Conservation (phyloP, 192 early-diverging fungal species). For the Helicostylum pulchrum region DNA sequence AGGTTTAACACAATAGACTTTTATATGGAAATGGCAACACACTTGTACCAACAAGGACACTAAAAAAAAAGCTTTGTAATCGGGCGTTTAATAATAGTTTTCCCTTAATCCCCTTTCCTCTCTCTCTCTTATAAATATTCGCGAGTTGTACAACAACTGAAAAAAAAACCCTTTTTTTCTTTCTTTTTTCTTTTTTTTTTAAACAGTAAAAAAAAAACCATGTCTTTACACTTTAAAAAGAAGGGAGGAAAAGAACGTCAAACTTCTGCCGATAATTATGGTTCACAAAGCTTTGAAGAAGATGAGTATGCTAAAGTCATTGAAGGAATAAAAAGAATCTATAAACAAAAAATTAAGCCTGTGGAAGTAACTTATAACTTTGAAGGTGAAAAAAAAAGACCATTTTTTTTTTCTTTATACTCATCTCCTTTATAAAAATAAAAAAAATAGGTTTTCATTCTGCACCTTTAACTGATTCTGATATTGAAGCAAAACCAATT, state of each 20-base stretch:
- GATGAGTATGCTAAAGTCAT: conserved; percentile 54
- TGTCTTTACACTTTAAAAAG: too few relatives aligned
- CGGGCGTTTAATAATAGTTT: too few relatives aligned
- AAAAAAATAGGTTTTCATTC: conserved; percentile 52
- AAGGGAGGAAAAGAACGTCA: too few relatives aligned
- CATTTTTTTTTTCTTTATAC: too few relatives aligned
- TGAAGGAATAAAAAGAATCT: conserved; percentile 62
- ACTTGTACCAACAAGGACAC: conserved; percentile 33
- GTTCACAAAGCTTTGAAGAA: not conserved
- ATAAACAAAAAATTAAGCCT: conserved; percentile 67
- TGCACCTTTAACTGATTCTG: conserved; percentile 66
- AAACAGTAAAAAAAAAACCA: too few relatives aligned
- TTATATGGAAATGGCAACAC: conserved; percentile 30
- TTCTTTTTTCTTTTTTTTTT: too few relatives aligned
- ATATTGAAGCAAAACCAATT: conserved; percentile 82
- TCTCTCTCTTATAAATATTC: too few relatives aligned
- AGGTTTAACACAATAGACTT: conserved; percentile 30
- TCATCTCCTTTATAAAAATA: too few relatives aligned
- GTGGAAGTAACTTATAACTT: conserved; percentile 68
- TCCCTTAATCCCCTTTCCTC: too few relatives aligned
- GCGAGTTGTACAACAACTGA: too few relatives aligned
- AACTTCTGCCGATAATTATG: too few relatives aligned
- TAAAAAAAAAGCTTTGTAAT: conserved; percentile 4
- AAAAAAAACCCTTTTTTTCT: too few relatives aligned
- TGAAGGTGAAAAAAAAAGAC: conserved; percentile 40